These are phyloP conservation scores for Tothia fuscella DNA, from an alignment of 2,329 filamentous ascomycete species.

Conservation along the genomic window DNA sequence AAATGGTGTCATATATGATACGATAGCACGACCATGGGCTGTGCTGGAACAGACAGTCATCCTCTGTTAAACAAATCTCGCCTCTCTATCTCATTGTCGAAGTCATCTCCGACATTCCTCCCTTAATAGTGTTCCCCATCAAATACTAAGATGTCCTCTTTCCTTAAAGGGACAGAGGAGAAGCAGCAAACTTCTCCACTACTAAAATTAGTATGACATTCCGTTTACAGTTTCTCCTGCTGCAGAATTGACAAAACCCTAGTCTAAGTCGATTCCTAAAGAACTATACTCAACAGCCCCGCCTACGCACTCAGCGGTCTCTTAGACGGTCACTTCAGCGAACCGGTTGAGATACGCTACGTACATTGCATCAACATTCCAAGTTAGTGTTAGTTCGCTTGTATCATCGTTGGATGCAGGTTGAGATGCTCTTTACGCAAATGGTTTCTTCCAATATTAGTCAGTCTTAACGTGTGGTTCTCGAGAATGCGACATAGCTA, in stretches of 20 bases:
- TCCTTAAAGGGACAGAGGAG: no score
- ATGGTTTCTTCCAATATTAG: no score
- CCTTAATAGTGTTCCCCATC: background rate
- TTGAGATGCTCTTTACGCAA: no score
- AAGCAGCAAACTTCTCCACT: no score
- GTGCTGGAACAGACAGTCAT: no score
- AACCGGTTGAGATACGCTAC: conserved; percentile 7
- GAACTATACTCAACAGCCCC: background rate
- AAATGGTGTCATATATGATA: no score
- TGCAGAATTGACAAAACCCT: background rate
- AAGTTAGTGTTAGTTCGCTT: conserved; percentile 1
- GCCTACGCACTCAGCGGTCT: background rate
- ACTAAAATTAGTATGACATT: background rate
- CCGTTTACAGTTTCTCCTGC: background rate
- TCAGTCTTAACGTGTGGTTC: no score
- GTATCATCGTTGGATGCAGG: background rate
- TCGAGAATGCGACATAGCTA: no score
- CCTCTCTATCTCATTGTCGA: no score
- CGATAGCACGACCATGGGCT: no score
- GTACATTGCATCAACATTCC: conserved; percentile 1
- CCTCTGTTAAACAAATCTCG: no score
- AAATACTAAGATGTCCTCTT: background rate
- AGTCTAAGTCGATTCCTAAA: background rate
- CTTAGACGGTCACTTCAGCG: background rate
- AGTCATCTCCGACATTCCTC: background rate